Evolutionary conservation across 176 grass and related monocot genomes (phyloP).

Genomic region (Musa troglodytarum): DNA sequence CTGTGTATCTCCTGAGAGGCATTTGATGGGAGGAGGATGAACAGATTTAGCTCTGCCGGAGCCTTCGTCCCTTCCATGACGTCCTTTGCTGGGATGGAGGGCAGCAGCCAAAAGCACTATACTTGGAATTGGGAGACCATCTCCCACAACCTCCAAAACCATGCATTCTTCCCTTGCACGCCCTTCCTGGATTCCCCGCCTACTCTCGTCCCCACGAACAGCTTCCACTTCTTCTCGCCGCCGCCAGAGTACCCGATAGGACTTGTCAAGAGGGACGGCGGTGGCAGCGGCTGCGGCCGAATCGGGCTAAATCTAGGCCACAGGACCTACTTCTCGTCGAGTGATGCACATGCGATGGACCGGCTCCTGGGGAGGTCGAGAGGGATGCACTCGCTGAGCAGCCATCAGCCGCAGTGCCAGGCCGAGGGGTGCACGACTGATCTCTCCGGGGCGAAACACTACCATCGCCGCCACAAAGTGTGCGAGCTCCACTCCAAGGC

Average conservation of each 20-base stretch:
- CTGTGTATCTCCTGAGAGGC: not conserved
- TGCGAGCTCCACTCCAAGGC: conserved; percentile 99
- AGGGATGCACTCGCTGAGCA: conserved; percentile 24
- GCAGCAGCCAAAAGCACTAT: not conserved
- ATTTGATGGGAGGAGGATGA: conserved; percentile 18
- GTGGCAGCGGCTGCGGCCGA: conserved; percentile 1
- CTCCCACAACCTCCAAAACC: conserved; percentile 33
- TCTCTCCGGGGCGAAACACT: conserved; percentile 83
- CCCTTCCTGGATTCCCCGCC: conserved; percentile 43
- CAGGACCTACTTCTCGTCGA: conserved; percentile 74
- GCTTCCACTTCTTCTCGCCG: not conserved
- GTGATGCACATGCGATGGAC: conserved; percentile 52
- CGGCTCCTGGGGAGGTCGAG: conserved; percentile 39
- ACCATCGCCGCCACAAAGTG: conserved; percentile 95
- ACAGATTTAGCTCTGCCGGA: not conserved
- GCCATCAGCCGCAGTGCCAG: conserved; percentile 65
- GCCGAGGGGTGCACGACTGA: conserved; percentile 82
- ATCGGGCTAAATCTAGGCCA: conserved; percentile 84
- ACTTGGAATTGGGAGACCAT: conserved; percentile 14
- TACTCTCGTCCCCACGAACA: conserved; percentile 18
- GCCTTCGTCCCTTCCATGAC: conserved; percentile 12
- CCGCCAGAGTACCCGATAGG: conserved; percentile 34
- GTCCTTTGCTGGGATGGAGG: conserved; percentile 5
- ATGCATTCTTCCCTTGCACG: conserved; percentile 7
- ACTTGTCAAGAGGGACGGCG: conserved; percentile 61